Percentiles rank a stretch among this genome's conserved stretches.
These are phyloP conservation scores for Forsythia suspensa DNA, from an alignment of 257 asterid genomes.

Conservation along the genomic window DNA sequence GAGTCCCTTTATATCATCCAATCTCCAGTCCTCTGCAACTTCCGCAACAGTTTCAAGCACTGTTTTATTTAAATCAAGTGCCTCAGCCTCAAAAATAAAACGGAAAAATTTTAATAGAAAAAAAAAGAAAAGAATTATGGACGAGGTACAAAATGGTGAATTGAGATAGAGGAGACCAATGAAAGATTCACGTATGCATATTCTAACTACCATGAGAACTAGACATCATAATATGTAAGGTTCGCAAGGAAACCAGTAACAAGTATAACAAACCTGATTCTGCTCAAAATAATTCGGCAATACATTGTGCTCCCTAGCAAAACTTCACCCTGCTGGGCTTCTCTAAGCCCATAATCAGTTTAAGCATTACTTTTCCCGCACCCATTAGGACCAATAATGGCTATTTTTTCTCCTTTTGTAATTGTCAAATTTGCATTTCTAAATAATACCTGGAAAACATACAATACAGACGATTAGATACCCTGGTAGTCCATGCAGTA, in stretches of 20 bases:
- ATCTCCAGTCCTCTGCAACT: constrained; percentile 92
- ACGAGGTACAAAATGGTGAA: not conserved
- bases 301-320: constrained; percentile 90
- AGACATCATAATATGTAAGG: not conserved
- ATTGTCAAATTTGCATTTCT: constrained; percentile 81
- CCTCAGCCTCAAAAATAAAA: constrained; percentile 73
- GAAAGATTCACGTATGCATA: not conserved
- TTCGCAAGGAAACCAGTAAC: not conserved
- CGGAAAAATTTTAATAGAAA: constrained; percentile 1
- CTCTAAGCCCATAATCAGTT: constrained; percentile 87
- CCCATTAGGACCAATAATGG: constrained; percentile 97
- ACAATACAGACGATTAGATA: too few species aligned
- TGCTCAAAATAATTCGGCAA: constrained; percentile 95
- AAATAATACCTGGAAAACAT: constrained; percentile 62
- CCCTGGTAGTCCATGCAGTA: too few species aligned
- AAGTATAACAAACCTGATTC: constrained; percentile 70
- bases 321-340: constrained; percentile 72
- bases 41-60: constrained; percentile 77
- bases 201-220: not conserved
- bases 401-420: constrained; percentile 91
- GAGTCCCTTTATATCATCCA: constrained; percentile 91
- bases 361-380: constrained; percentile 95
- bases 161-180: not conserved
- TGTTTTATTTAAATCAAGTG: constrained; percentile 82
- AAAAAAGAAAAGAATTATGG: not conserved